Percentiles rank a stretch among this genome's conserved stretches.
phyloP scores from a whole-genome alignment of 2,329 filamentous ascomycete genomes.

The Pseudogymnoascus pannorum region DNA sequence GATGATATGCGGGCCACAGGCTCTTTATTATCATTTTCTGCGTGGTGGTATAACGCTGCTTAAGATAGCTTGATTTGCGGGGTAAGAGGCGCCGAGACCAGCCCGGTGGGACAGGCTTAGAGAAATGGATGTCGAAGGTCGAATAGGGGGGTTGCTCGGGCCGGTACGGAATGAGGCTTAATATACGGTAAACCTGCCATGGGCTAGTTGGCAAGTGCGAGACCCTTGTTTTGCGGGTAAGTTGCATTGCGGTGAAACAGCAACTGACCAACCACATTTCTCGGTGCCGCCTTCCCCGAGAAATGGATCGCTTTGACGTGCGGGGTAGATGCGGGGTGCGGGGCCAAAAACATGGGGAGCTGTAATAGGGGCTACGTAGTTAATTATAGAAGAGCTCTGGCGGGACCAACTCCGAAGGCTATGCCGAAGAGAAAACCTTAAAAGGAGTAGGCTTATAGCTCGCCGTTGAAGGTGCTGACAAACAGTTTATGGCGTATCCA shows the following conservation, averaged over 20 bases:
- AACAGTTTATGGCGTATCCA: background rate
- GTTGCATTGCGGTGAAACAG: background rate
- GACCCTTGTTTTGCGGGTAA: background rate
- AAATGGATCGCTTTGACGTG: background rate
- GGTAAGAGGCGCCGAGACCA: background rate
- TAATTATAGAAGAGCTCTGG: background rate
- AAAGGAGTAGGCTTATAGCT: background rate
- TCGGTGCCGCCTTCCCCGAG: constrained; percentile 5
- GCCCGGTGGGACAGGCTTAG: background rate
- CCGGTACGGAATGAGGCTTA: background rate
- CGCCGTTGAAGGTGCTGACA: background rate
- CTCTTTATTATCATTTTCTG: constrained; percentile 4
- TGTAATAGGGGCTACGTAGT: background rate
- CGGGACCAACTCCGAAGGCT: background rate
- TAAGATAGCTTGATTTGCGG: constrained; percentile 1
- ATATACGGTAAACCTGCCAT: background rate
- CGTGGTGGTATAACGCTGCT: background rate
- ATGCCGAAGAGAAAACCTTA: background rate
- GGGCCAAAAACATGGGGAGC: background rate
- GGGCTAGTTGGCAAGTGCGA: background rate
- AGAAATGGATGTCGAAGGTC: background rate
- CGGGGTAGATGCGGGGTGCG: background rate
- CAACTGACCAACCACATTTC: background rate
- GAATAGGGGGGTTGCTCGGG: background rate
- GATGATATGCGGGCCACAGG: background rate